These are phyloP conservation scores for Aphanomyces invadans DNA, from an alignment of 352 stramenopile species.

Conservation along the genomic window DNA sequence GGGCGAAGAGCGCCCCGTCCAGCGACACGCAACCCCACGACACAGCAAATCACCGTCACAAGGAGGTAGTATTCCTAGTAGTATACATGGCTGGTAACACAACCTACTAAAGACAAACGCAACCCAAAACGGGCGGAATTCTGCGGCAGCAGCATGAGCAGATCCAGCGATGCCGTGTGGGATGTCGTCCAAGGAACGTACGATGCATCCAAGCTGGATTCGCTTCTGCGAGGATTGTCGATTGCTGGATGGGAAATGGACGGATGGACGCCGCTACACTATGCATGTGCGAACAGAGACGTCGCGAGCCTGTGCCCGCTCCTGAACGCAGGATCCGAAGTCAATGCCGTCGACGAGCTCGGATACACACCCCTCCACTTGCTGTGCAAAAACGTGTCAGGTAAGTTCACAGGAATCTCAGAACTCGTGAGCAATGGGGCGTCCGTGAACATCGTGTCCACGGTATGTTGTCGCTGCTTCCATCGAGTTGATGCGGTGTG, in stretches of 20 bases:
- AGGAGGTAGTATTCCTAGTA: neutral
- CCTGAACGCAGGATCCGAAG: slow-evolving; percentile 34
- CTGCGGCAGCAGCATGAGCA: no score
- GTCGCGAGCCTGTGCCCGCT: slow-evolving; percentile 40
- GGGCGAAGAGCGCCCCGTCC: no score
- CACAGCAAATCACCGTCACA: no score
- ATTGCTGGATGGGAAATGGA: slow-evolving; percentile 32
- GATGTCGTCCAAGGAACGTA: slow-evolving; percentile 17
- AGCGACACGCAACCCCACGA: neutral
- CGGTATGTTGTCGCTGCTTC: slow-evolving; percentile 25
- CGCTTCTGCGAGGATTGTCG: neutral
- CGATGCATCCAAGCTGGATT: slow-evolving; percentile 1
- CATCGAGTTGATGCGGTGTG: neutral
- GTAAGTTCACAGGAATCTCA: slow-evolving; percentile 24
- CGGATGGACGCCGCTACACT: slow-evolving; percentile 75
- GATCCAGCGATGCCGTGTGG: slow-evolving; percentile 14
- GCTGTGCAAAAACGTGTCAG: slow-evolving; percentile 55
- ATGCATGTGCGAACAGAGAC: slow-evolving; percentile 52
- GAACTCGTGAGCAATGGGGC: slow-evolving; percentile 41
- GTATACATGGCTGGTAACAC: neutral
- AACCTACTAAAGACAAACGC: no score
- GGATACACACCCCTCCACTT: slow-evolving; percentile 67
- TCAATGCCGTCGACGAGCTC: slow-evolving; percentile 59
- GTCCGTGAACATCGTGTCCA: slow-evolving; percentile 34
- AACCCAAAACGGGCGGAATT: no score